Evolutionary conservation across 2,329 filamentous ascomycete species (phyloP).

Genomic region (Fusarium staphyleae): DNA sequence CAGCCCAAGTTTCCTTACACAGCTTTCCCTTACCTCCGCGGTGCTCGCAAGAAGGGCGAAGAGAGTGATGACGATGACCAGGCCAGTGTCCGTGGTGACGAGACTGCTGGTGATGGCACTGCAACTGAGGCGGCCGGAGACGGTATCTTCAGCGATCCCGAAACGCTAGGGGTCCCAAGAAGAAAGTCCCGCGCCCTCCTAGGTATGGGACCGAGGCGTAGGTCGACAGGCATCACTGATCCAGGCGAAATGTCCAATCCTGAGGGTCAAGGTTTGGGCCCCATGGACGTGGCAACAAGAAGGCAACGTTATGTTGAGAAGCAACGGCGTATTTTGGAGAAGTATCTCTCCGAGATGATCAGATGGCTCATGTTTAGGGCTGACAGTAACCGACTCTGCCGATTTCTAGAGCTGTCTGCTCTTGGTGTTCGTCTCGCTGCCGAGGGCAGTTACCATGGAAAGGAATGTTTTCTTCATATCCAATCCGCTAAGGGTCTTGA

Average conservation of each 20-base stretch:
- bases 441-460: constrained; percentile 96
- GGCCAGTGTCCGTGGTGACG: constrained; percentile 49
- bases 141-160: constrained; percentile 49
- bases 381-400: constrained; percentile 94
- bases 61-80: constrained; percentile 77
- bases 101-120: constrained; percentile 60
- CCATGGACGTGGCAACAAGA: constrained; percentile 55
- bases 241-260: constrained; percentile 53
- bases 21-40: constrained; percentile 87
- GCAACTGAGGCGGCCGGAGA: constrained; percentile 71
- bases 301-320: constrained; percentile 74
- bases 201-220: constrained; percentile 55
- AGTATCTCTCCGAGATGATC: constrained; percentile 92
- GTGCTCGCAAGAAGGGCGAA: constrained; percentile 79
- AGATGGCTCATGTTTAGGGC: constrained; percentile 96
- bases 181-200: constrained; percentile 63
- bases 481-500: constrained; percentile 90
- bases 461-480: constrained; percentile 93
- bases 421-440: constrained; percentile 91
- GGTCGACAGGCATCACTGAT: constrained; percentile 59
- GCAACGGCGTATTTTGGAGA: constrained; percentile 85
- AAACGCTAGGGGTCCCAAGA: constrained; percentile 46
- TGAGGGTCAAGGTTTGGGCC: constrained; percentile 54
- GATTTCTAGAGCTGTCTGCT: constrained; percentile 93
- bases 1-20: constrained; percentile 90